Base-by-base conservation (phyloP, 345 rosid species). In the Ceriops tagal region DNA sequence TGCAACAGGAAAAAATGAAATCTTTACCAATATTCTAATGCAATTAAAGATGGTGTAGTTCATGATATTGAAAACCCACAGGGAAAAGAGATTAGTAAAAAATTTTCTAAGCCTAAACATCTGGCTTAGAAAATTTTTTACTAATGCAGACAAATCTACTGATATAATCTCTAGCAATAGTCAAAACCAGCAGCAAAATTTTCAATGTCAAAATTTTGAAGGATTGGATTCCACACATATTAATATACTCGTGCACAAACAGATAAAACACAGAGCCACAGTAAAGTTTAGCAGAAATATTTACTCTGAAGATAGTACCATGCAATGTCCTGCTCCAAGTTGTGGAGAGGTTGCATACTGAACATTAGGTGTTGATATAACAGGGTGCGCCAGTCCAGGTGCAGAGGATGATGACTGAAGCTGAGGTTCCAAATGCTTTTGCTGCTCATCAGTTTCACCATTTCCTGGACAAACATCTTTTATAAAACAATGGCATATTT, bases 361-460 rank as follows among this genome's bases (percentile, higher is more conserved):
- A 62, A 77, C 77, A 67, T 80, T 81, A 64, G 80, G 79, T 65
- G 84, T 73, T 61, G 87, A 78, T n/a, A 83, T 52, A 37, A 81
- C 77, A 22, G 88, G 83, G 64, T 85, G 84, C 26, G 88, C 70
- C 69, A 75, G 47, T 73, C 68, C 88, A 67, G 75, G 75, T 46
- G 83, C 82, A 76, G 86, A 81, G 70, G 81, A 69, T 46, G 84
- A 65, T 46, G 86, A 78, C 73, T 74, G 81, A 26, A 75, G 74
- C 70, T 73, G 84, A 46, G 81, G 66, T 78, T 83, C 92, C 35
- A 83, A 66, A 64, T 71, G 82, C 34, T 88, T 87, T 74, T 82
- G 85, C 72, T 85, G 96, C 83, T 84, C 96, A 75, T 70, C 87
- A 66, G 79, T 79, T 72, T 87, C 87, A 67, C 80, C 83, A 75